A percentile compares a stretch with the other conserved stretches of the same genome.
phyloP scores from a whole-genome alignment of 306 rosid genomes.

The Cucurbita ficifolia region DNA sequence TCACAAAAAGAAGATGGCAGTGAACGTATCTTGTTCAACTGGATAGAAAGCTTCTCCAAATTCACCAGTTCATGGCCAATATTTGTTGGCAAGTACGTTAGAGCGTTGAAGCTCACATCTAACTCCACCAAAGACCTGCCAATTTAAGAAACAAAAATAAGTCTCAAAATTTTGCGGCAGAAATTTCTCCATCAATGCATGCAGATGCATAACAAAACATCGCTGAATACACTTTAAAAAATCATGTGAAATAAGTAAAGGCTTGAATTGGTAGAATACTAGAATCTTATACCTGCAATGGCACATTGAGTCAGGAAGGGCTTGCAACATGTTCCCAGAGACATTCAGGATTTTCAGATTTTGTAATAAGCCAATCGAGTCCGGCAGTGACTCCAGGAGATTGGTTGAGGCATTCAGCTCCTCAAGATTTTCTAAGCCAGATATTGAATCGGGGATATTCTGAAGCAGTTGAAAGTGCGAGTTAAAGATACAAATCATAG shows the following conservation, averaged over 20 bases:
- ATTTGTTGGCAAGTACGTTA: conserved; percentile 92
- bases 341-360: conserved; percentile 57
- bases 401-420: conserved; percentile 73
- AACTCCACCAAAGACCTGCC: conserved; percentile 87
- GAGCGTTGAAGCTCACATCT: conserved; percentile 71
- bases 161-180: neutral
- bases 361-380: conserved; percentile 70
- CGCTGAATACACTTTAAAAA: neutral
- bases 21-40: conserved; percentile 71
- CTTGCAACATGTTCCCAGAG: conserved; percentile 53
- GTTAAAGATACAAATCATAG: neutral
- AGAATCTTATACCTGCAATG: conserved; percentile 53
- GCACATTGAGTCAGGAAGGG: conserved; percentile 73
- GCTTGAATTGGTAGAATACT: neutral
- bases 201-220: neutral
- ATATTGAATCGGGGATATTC: conserved; percentile 69
- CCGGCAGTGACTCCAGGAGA: conserved; percentile 55
- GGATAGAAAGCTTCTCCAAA: conserved; percentile 50
- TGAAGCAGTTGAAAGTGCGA: conserved; percentile 15
- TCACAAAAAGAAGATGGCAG: conserved; percentile 78
- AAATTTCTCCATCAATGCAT: neutral
- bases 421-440: conserved; percentile 58
- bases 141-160: neutral
- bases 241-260: neutral
- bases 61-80: conserved; percentile 52